phyloP scores from a whole-genome alignment of 371 early-diverging fungal species.

The Mucor circinelloides region DNA sequence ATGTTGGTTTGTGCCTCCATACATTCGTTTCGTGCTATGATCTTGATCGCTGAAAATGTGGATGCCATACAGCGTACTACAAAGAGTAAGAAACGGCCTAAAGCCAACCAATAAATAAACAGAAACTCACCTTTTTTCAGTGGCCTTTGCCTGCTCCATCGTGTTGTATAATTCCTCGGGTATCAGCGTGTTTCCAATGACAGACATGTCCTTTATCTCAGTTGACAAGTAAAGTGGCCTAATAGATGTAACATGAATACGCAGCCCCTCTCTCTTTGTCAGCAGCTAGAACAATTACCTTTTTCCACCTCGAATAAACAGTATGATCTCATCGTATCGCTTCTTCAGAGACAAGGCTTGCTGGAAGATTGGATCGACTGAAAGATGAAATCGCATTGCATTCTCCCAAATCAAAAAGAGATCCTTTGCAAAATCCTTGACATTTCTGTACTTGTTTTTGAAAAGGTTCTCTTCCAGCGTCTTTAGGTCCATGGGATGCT shows the following conservation, averaged over 20 bases:
- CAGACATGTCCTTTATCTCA: background rate
- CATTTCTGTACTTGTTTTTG: slow-evolving; percentile 26
- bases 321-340: slow-evolving; percentile 10
- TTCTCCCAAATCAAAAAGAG: slow-evolving; percentile 47
- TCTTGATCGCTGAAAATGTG: slow-evolving; percentile 33
- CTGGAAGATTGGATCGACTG: slow-evolving; percentile 35
- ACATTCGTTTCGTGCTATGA: slow-evolving; percentile 18
- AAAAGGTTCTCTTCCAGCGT: slow-evolving; percentile 39
- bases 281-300: background rate
- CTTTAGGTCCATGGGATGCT: slow-evolving; percentile 44
- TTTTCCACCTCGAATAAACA: slow-evolving; percentile 17
- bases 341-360: slow-evolving; percentile 28
- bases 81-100: background rate
- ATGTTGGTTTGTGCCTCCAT: slow-evolving; percentile 36
- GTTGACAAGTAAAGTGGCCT: slow-evolving; percentile 16
- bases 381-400: slow-evolving; percentile 39
- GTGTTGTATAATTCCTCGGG: slow-evolving; percentile 3
- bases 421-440: slow-evolving; percentile 36
- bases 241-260: background rate
- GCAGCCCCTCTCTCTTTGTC: background rate
- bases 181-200: background rate
- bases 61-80: slow-evolving; percentile 35
- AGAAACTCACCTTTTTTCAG: background rate
- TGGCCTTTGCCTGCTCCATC: background rate
- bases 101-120: background rate